Evolutionary conservation across 305 asterid genomes (phyloP), one percentile per base, ranked within the genome.

Genomic region (Fraxinus angustifolia): DNA sequence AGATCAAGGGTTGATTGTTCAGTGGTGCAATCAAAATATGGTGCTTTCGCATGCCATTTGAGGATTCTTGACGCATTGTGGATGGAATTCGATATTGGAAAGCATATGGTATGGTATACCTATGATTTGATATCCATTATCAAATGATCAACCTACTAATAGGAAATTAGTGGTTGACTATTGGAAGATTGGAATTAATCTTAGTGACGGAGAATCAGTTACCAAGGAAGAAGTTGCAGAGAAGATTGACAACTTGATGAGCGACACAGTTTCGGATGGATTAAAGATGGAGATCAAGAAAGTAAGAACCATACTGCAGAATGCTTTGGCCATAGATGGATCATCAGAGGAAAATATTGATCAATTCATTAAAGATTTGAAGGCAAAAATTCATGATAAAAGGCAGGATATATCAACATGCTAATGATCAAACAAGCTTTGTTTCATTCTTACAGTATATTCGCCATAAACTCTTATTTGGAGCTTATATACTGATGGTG

Each of bases 31-130:
- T 68, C 95, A 91, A 50, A 72, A 68, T 19, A 85, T 16, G 73
- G 90, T 89, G 50, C 85, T 92, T 0, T 88, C 94, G 0, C 84
- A 87, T 23, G 90, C 92, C 0, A 82, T 89, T 3, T 90, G 92
- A 0, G 92, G 92, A 1, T 92, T 92, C 77, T 56, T 91, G 58
- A 90, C 90, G 2, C 97, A 92, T 2, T 87, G 91, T 10, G 95
- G 97, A 21, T 92, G 95, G 94, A 92, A 92, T 71, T 92, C 97
- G 0, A 79, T 85, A 0, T 4, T 92, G 62, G 97, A 91, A 68
- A 91, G 93, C 30, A 84, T 90, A 4, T 92, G 95, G 95, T 80
- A 77, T 38, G 88, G 91, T 0, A 75, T 82, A 2, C 94, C 97
- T 0, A 78, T 91, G 89, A 81, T 92, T 1, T 91, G 97, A 28